These are phyloP conservation scores for Irpex rosettiformis DNA, from an alignment of 1,284 basidiomycete genomes.

Conservation along the genomic window DNA sequence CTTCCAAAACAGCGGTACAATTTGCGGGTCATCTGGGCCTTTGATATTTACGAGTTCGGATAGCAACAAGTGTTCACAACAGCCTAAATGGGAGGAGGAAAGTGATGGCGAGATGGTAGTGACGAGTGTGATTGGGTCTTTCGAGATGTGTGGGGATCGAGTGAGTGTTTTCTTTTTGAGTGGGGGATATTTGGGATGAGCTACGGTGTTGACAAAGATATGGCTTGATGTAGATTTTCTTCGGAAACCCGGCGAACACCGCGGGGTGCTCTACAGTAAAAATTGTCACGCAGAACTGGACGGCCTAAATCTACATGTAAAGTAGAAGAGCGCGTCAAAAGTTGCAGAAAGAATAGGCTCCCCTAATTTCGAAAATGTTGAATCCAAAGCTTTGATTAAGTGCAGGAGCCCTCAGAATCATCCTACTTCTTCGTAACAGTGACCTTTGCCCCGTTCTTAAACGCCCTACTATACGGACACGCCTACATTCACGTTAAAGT, in stretches of 20 bases:
- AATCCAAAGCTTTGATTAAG: no score
- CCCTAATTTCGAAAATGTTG: no score
- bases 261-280: not conserved
- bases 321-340: no score
- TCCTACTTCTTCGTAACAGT: constrained; percentile 37
- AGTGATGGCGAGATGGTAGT: not conserved
- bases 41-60: constrained; percentile 2
- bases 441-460: constrained; percentile 53
- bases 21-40: not conserved
- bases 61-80: constrained; percentile 4
- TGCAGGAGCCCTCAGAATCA: not conserved
- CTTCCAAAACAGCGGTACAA: constrained; percentile 1
- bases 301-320: not conserved
- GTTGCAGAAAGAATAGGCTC: no score
- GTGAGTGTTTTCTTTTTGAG: not conserved
- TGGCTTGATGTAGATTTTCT: not conserved
- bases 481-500: constrained; percentile 42
- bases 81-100: not conserved
- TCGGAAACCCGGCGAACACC: not conserved
- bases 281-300: not conserved
- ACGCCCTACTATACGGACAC: constrained; percentile 69
- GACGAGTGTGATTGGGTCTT: not conserved
- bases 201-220: not conserved
- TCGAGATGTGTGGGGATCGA: not conserved
- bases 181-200: not conserved